Evolutionary conservation across 2,329 filamentous ascomycete species (phyloP), one percentile per base, ranked within the genome.

Genomic region (Capronia coronata): DNA sequence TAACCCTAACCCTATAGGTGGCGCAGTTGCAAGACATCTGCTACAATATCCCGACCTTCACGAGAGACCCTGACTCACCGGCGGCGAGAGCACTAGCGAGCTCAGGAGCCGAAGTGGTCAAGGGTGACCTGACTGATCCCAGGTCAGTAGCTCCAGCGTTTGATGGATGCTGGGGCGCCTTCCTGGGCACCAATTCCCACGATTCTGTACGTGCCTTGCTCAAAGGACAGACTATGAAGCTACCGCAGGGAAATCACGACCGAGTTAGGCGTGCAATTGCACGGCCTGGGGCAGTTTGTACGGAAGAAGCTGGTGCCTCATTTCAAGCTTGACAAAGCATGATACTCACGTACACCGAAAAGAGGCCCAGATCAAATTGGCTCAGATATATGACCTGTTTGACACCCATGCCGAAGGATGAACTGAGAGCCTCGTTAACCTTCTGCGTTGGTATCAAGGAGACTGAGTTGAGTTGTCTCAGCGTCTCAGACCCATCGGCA

Each of bases 11-110:
- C n/a, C n/a, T n/a, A n/a, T 13, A 48, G 63, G 62, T 10, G 61
- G 62, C 6, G 58, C 63, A 1, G 63, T 64, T 1, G 62, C 56
- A 6, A 56, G 55, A 13, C 58, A 57, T 3, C 48, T 65, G 2
- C 53, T 64, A 0, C 56, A 60, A 19, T 61, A 59, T 38, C 46
- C 53, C 3, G 32, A 44, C 7, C 7, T 43, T 65, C 16, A 64
- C 62, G 23, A 61, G 63, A 14, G 58, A 62, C 40, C 38, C 56
- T 9, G n/a, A 37, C 1, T 64, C 62, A 1, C 48, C 52, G 6
- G 42, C 46, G 7, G 55, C 55, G 13, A 51, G 57, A 19, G 43
- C 52, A 1, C 50, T 67, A 21, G 49, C 30, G 6, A 27, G 50
- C 0, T 27, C 45, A 2, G 63, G 64, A 2, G 62, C 57, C 1